Base-by-base conservation (phyloP, 371 early-diverging fungal genomes). In the Synchytrium microbalum region DNA sequence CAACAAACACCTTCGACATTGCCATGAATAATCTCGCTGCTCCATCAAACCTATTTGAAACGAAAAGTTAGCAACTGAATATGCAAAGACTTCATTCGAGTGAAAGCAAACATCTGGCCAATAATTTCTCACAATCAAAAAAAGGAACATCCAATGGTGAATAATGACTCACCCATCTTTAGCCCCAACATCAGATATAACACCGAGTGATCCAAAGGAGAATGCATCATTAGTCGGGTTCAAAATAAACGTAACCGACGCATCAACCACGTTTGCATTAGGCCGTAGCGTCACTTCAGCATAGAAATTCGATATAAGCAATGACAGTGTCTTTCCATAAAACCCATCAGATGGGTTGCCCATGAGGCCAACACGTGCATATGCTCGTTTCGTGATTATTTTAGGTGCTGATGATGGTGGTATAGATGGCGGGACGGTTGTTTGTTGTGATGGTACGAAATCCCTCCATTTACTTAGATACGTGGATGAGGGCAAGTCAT, bases 311-410 rank as follows among this genome's bases (percentile, higher is more conserved):
- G 79, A 76, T 38, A 88, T 81, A 31, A 85, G 70, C 1, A 84
- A 59, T 3, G 85, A 84, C 60, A 88, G 77, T 2, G 85, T 84
- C 62, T 82, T 82, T 68, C 88, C 86, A 61, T 72, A 80, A 62
- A 84, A 88, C 1, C 87, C 88, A 60, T 88, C 88, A 51, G 80
- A 80, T 8, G 88, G 88, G 65, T 88, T 88, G 8, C 88, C 88
- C 75, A 88, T 80, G 29, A 88, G 62, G 0, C 88, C 88, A 5
- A 86, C 79, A 13, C 88, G 81, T 14, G 88, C 88, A 73, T 83
- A 72, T 13, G 83, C 73, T 27, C 67, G 67, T 13, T 68, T 64
- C 38, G 72, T 70, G 28, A 83, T 74, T 14, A 78, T 74, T 25
- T 8, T 23, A 38, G 10, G 58, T n/a, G n/a, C n/a, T n/a, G n/a